Evolutionary conservation across 2,329 filamentous ascomycete species (phyloP).

Genomic region (Trichoderma arundinaceum): DNA sequence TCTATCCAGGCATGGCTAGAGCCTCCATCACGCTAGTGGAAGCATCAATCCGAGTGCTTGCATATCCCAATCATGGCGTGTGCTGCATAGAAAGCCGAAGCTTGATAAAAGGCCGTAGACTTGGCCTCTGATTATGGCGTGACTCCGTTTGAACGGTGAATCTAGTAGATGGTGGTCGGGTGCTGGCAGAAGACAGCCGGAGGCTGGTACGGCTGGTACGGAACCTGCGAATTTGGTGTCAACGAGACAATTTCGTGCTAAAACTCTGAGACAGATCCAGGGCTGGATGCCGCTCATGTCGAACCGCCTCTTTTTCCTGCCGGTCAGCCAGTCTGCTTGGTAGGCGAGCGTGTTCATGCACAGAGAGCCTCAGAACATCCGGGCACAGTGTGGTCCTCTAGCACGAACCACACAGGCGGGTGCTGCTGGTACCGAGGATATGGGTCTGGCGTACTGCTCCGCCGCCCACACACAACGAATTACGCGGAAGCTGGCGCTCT

Average conservation of each 20-base stretch:
- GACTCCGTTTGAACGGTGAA: constrained; percentile 3
- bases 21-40: neutral
- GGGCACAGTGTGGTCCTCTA: neutral
- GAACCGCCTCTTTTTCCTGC: too few relatives aligned
- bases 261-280: too few relatives aligned
- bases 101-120: neutral
- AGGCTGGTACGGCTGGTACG: too few relatives aligned
- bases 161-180: neutral
- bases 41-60: constrained; percentile 4
- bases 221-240: too few relatives aligned
- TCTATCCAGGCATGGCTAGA: neutral
- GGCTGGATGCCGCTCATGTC: too few relatives aligned
- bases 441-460: neutral
- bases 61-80: neutral
- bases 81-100: neutral
- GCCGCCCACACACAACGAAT: neutral
- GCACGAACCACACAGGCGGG: neutral
- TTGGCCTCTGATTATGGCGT: constrained; percentile 13
- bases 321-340: too few relatives aligned
- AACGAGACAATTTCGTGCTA: too few relatives aligned
- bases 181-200: too few relatives aligned
- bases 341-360: too few relatives aligned
- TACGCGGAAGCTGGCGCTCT: neutral
- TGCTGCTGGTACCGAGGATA: neutral
- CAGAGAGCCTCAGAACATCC: too few relatives aligned